Conservation (phyloP, 306 rosid species). For the Mimosa bimucronata region DNA sequence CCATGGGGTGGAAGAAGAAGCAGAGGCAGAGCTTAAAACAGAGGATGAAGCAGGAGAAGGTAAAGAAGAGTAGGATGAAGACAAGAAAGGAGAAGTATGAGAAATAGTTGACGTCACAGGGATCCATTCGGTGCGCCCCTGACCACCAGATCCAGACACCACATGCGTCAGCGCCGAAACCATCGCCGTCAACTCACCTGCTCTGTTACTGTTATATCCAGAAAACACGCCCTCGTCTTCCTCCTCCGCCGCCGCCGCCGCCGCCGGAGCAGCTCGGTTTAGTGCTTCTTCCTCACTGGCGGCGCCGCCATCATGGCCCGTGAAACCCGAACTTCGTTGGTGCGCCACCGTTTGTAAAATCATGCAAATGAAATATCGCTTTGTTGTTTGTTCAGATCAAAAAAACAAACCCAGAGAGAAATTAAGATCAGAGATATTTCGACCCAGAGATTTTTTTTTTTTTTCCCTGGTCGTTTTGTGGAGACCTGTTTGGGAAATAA, state of each 20-base stretch:
- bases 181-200: constrained; percentile 62
- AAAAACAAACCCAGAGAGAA: neutral
- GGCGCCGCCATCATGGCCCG: constrained; percentile 29
- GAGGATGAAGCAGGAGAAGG: neutral
- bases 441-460: too few species aligned
- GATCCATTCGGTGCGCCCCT: constrained; percentile 40
- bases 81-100: constrained; percentile 29
- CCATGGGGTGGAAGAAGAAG: constrained; percentile 37
- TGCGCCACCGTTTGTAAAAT: constrained; percentile 50
- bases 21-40: constrained; percentile 37
- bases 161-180: constrained; percentile 72
- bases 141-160: constrained; percentile 64
- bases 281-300: constrained; percentile 1
- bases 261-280: neutral
- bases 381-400: neutral
- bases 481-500: neutral
- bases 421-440: neutral
- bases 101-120: constrained; percentile 44
- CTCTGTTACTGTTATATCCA: constrained; percentile 34
- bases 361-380: constrained; percentile 19
- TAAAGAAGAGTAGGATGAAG: constrained; percentile 12
- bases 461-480: neutral
- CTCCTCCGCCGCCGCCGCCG: neutral
- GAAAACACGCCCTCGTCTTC: constrained; percentile 23
- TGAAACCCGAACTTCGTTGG: constrained; percentile 27